phyloP scores from a whole-genome alignment of 2,329 filamentous ascomycete genomes.

The Coniella vitis region DNA sequence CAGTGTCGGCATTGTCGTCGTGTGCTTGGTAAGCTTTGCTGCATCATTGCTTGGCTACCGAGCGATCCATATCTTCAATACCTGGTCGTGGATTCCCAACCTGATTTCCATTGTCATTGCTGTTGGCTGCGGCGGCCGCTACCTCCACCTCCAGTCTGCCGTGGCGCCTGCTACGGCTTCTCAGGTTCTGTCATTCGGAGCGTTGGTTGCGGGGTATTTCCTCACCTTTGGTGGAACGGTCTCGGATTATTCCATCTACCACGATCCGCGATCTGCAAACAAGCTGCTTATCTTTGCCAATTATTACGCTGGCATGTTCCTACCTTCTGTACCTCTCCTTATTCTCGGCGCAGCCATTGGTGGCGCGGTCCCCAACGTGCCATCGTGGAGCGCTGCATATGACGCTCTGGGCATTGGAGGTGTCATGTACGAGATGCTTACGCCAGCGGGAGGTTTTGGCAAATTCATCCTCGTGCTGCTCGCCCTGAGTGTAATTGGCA shows the following conservation, averaged over 20 bases:
- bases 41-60: constrained; percentile 50
- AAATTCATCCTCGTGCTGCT: constrained; percentile 40
- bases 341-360: constrained; percentile 44
- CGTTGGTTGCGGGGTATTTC: constrained; percentile 45
- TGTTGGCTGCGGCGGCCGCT: constrained; percentile 45
- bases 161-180: constrained; percentile 29
- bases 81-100: constrained; percentile 51
- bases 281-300: constrained; percentile 37
- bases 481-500: constrained; percentile 38
- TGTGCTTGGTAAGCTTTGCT: constrained; percentile 43
- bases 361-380: constrained; percentile 38
- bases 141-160: constrained; percentile 39
- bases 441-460: constrained; percentile 38
- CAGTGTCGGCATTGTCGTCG: constrained; percentile 50
- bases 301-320: constrained; percentile 44
- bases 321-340: constrained; percentile 44
- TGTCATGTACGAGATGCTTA: constrained; percentile 39
- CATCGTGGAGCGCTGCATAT: constrained; percentile 35
- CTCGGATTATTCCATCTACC: constrained; percentile 53
- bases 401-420: constrained; percentile 35
- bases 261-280: constrained; percentile 29
- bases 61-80: constrained; percentile 46
- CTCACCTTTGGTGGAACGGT: constrained; percentile 44
- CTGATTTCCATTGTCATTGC: constrained; percentile 44
- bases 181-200: constrained; percentile 38